Evolutionary conservation across 148 eudicot species (phyloP).

Genomic region (Hydrangea macrophylla): DNA sequence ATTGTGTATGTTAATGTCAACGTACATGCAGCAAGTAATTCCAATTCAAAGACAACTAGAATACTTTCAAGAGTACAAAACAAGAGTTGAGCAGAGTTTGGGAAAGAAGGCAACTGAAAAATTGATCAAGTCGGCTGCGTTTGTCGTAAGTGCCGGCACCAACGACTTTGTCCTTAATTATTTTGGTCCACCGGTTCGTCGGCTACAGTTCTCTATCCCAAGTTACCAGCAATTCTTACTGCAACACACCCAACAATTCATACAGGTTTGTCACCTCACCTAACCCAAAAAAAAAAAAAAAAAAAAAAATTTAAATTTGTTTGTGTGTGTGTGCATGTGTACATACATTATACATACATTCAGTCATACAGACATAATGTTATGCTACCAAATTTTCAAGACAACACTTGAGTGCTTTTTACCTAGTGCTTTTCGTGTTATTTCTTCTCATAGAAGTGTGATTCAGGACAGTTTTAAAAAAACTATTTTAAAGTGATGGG

Average conservation of each 20-base stretch:
- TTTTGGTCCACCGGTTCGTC: constrained; percentile 35
- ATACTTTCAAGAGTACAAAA: constrained; percentile 38
- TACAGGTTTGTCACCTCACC: constrained; percentile 46
- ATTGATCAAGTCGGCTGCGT: constrained; percentile 24
- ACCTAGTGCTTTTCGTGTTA: no score
- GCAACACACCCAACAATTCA: constrained; percentile 27
- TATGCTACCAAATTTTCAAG: no score
- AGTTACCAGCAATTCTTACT: constrained; percentile 47
- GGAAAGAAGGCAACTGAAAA: constrained; percentile 24
- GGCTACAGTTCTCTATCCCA: constrained; percentile 23
- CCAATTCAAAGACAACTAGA: constrained; percentile 9
- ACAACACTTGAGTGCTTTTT: no score
- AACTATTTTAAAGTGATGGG: no score
- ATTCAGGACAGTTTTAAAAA: no score
- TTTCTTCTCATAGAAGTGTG: no score
- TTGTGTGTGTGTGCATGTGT: no score
- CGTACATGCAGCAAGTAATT: not conserved
- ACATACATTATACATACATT: no score
- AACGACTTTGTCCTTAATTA: constrained; percentile 58
- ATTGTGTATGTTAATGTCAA: not conserved
- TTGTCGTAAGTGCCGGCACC: constrained; percentile 35
- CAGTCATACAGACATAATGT: no score
- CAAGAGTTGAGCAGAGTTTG: constrained; percentile 19
- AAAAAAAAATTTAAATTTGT: no score
- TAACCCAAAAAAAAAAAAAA: no score